These are phyloP conservation scores for Thielaviopsis euricoi DNA, from an alignment of 2,329 filamentous ascomycete genomes.

Conservation along the genomic window DNA sequence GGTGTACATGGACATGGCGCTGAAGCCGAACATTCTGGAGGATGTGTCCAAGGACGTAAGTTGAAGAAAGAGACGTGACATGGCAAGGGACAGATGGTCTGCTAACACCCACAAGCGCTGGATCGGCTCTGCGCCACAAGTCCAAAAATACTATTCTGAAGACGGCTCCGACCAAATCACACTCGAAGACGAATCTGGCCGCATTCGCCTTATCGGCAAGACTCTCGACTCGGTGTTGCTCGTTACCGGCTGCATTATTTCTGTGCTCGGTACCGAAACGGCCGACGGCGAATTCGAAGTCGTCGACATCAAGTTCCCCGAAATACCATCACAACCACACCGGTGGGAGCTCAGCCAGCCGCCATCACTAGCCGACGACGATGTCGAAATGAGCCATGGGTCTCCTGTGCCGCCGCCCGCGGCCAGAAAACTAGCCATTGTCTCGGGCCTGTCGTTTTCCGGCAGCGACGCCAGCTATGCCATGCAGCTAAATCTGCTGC, in stretches of 20 bases:
- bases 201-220: slow-evolving; percentile 61
- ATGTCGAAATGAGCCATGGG: slow-evolving; percentile 41
- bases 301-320: slow-evolving; percentile 75
- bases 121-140: slow-evolving; percentile 65
- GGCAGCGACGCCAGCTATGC: slow-evolving; percentile 56
- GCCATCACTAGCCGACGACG: slow-evolving; percentile 20
- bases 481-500: slow-evolving; percentile 58
- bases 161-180: slow-evolving; percentile 52
- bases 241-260: slow-evolving; percentile 85
- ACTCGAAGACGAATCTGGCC: slow-evolving; percentile 90
- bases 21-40: slow-evolving; percentile 92
- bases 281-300: slow-evolving; percentile 83
- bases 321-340: slow-evolving; percentile 64
- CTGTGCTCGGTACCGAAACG: slow-evolving; percentile 91
- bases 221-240: slow-evolving; percentile 51
- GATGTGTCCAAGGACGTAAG: slow-evolving; percentile 83
- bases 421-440: slow-evolving; percentile 46
- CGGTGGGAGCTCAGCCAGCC: slow-evolving; percentile 57
- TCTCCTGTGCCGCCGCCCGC: slow-evolving; percentile 24
- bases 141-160: slow-evolving; percentile 57
- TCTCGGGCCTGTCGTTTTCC: slow-evolving; percentile 76
- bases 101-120: slow-evolving; percentile 45
- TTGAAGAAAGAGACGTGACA: slow-evolving; percentile 8
- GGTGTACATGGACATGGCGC: slow-evolving; percentile 89
- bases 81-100: no score